Evolutionary conservation across 208 protist genomes (phyloP), one percentile per base, ranked within the genome.

Genomic region (Leishmania tropica): DNA sequence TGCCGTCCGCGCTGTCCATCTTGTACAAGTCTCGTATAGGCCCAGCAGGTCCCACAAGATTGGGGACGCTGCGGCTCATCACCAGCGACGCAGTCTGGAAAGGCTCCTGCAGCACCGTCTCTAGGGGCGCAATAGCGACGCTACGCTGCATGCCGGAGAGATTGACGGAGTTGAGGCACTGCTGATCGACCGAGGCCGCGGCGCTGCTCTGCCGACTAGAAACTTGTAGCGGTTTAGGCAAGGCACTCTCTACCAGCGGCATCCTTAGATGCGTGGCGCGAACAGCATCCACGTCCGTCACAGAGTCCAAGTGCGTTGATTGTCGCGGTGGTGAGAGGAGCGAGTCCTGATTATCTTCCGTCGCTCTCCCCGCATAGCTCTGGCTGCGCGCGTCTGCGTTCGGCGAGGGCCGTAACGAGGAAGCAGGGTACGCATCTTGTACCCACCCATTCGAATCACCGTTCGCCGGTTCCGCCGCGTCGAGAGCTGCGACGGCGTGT

Each of bases 51-150:
- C 76, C 76, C 28, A 80, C 60, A 47, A 45, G 21, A 35, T 76
- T 79, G 40, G 74, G 48, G 11, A 71, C 78, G 48, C 72, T 62
- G 31, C 56, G 31, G 21, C 60, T 19, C 1, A 80, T 42, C 40
- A 62, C n/a, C 3, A 81, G 37, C 0, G 65, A 42, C 0, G 56
- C 72, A 6, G 65, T 42, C 1, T 68, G 83, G 37, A 83, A 83
- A 1, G 83, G 78, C n/a, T 86, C 83, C 73, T 86, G 83, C 74
- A 86, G 45, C 45, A 86, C 83, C 35, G 78, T 73, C 35, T 86
- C 83, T 11, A 75, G 51, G 19, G 28, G 73, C 1, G 58, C 45
- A 21, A 2, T n/a, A 8, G 45, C 2, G 3, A 67, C 17, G 73
- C 74, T 75, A 37, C 15, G 4, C 62, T 76, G 71, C n/a, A 11